Base-by-base conservation (phyloP, 306 rosid genomes). In the Lathyrus tuberosus region DNA sequence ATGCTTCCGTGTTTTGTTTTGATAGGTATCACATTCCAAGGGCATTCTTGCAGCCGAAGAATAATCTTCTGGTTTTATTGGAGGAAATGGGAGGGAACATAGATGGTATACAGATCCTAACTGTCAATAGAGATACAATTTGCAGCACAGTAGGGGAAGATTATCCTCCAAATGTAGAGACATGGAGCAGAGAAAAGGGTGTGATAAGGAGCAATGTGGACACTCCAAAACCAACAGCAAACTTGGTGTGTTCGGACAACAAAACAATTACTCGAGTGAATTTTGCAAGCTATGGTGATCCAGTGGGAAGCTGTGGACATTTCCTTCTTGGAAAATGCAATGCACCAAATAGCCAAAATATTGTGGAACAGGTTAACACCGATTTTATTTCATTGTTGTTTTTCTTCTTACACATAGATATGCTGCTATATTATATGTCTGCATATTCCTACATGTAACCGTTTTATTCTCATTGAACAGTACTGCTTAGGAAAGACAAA, bases 231-330 rank as follows among this genome's bases (percentile, higher is more conserved):
- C 52, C 73, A 69, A 7, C 73, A 37, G 73, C 63, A 52, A 31
- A 38, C 40, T 53, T 69, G 52, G 63, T 40, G 6, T 69, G 73
- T 53, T 3, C 8, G 4, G 52, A 69, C 24, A 53, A 38, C 38
- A 69, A 53, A 69, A 52, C 22, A 0, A 69, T 69, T 20, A 52
- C 10, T 14, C 38, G 22, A 11, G 62, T 68, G 22, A 31, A 33
- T 15, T 51, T 51, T 51, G 73, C 73, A 35, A 68, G 73, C 37
- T 68, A 49, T 51, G 73, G 73, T 35, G 62, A 68, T 68, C 51
- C 62, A 4, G 26, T 20, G 9, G 52, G 52, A 9, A 20, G 42
- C 6, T 70, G 74, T 56, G 74, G 74, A 41, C 43, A 56, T 70
- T 40, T 70, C 54, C 22, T 42, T 16, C 63, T 38, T 0, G 66